A percentile compares a stretch with the other conserved stretches of the same genome.
Evolutionary conservation across 305 asterid species (phyloP).

Genomic region (Fraxinus xanthoxyloides): DNA sequence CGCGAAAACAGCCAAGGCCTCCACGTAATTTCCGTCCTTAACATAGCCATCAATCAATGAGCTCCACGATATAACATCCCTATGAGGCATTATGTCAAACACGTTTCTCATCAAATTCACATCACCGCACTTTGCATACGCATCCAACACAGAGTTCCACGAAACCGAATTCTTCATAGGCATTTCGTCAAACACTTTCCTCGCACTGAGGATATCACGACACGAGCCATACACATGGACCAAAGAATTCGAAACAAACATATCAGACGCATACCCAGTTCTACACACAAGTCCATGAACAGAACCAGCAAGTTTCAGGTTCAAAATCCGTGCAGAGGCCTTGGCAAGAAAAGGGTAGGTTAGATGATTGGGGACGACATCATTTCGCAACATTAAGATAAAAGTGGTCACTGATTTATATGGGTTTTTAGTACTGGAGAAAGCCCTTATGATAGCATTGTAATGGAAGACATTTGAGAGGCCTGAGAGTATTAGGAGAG

Average conservation of each 20-base stretch:
- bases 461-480: constrained; percentile 48
- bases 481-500: constrained; percentile 49
- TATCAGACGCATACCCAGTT: constrained; percentile 50
- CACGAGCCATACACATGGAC: constrained; percentile 74
- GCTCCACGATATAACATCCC: constrained; percentile 87
- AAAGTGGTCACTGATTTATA: constrained; percentile 39
- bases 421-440: constrained; percentile 56
- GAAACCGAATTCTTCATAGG: constrained; percentile 56
- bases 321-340: constrained; percentile 57
- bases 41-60: constrained; percentile 83
- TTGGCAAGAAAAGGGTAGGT: constrained; percentile 79
- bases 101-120: constrained; percentile 49
- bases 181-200: constrained; percentile 74
- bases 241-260: constrained; percentile 63
- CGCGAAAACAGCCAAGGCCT: constrained; percentile 52
- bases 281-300: constrained; percentile 49
- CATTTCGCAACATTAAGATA: constrained; percentile 45
- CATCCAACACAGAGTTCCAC: constrained; percentile 83
- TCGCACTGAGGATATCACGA: constrained; percentile 39
- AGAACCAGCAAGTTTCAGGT: constrained; percentile 40
- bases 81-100: constrained; percentile 64
- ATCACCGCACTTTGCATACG: constrained; percentile 72
- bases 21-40: constrained; percentile 50
- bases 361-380: constrained; percentile 50
- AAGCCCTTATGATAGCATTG: constrained; percentile 64